A percentile compares a stretch with the other conserved stretches of the same genome.
These are phyloP conservation scores for Arachnopeziza araneosa DNA, from an alignment of 2,329 filamentous ascomycete genomes.

Conservation along the genomic window DNA sequence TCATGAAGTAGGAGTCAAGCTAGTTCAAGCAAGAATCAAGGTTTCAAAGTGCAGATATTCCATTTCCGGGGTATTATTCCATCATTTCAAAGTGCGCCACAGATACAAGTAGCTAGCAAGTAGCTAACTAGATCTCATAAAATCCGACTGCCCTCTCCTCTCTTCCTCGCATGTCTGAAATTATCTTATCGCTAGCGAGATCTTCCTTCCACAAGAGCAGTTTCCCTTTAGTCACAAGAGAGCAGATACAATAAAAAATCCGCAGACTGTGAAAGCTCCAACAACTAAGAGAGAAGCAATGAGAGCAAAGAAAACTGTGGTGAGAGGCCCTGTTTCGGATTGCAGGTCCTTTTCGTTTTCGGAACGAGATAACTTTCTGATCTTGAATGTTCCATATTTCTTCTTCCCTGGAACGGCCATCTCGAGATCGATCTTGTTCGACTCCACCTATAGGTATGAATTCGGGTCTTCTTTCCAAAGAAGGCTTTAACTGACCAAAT, in stretches of 20 bases:
- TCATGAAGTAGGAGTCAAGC: too few species aligned
- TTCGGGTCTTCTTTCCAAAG: neutral
- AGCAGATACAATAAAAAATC: neutral
- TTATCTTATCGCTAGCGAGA: neutral
- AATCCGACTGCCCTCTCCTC: neutral
- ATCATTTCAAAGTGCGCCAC: neutral
- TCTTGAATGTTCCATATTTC: neutral
- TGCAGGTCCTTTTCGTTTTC: neutral
- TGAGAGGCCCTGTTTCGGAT: neutral
- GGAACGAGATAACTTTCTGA: neutral
- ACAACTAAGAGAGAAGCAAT: neutral
- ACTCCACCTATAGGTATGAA: neutral
- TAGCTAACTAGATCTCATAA: neutral
- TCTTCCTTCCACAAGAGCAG: neutral
- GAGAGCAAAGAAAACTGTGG: neutral
- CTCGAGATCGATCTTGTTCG: neutral
- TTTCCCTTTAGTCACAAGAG: neutral
- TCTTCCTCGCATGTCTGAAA: neutral
- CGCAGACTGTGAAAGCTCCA: neutral
- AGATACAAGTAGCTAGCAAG: neutral
- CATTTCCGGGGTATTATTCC: neutral
- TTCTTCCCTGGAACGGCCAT: neutral
- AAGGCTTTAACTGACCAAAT: neutral
- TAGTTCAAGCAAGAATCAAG: too few species aligned
- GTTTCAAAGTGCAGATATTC: neutral